Evolutionary conservation across 2,329 filamentous ascomycete species (phyloP).

Genomic region (Cladosporium sp.): DNA sequence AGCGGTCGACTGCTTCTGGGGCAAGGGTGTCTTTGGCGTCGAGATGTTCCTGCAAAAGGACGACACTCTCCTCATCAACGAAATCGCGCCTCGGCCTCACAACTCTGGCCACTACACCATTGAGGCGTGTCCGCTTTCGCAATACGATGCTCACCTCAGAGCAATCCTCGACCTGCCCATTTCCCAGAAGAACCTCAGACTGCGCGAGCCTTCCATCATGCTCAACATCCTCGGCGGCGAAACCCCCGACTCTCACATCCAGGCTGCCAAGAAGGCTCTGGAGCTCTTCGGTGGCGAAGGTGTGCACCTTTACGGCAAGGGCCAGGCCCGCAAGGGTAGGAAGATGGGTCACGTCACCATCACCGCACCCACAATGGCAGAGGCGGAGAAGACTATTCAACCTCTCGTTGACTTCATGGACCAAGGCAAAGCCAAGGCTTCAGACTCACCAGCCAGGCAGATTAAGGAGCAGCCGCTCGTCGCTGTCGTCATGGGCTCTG

Average conservation of each 20-base stretch:
- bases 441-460: conserved; percentile 33
- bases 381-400: conserved; percentile 62
- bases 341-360: conserved; percentile 96
- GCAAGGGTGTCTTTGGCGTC: conserved; percentile 90
- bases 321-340: conserved; percentile 71
- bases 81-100: conserved; percentile 76
- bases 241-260: conserved; percentile 56
- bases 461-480: conserved; percentile 50
- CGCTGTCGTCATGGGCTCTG: conserved; percentile 77
- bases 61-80: conserved; percentile 69
- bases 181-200: conserved; percentile 45
- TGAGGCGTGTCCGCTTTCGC: conserved; percentile 80
- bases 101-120: conserved; percentile 96
- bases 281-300: conserved; percentile 24
- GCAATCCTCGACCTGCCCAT: conserved; percentile 69
- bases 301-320: conserved; percentile 88
- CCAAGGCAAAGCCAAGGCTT: conserved; percentile 44
- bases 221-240: conserved; percentile 72
- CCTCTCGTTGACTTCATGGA: conserved; percentile 63
- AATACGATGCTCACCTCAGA: conserved; percentile 84
- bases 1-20: conserved; percentile 73
- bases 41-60: conserved; percentile 87
- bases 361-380: conserved; percentile 60
- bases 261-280: conserved; percentile 50
- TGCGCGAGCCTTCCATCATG: conserved; percentile 63